Conservation (phyloP, 2,329 filamentous ascomycete species). For the Cordyceps sp. region DNA sequence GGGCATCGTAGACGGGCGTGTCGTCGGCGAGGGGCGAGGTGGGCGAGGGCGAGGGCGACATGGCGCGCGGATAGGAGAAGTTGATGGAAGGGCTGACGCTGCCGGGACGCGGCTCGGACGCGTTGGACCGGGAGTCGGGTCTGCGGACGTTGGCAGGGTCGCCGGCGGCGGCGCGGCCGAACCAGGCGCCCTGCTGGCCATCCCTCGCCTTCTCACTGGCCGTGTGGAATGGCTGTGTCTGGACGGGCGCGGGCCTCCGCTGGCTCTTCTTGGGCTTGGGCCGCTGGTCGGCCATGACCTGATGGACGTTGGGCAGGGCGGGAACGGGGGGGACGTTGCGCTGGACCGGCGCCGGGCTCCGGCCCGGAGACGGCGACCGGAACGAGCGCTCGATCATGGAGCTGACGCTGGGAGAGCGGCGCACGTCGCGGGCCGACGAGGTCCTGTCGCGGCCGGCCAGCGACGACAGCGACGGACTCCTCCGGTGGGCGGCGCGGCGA, state of each 20-base stretch:
- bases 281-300: constrained; percentile 19
- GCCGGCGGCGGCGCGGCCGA: constrained; percentile 25
- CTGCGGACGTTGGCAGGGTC: constrained; percentile 26
- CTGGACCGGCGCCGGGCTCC: constrained; percentile 21
- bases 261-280: constrained; percentile 9
- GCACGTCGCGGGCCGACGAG: constrained; percentile 27
- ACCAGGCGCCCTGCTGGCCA: constrained; percentile 28
- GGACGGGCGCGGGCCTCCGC: constrained; percentile 14
- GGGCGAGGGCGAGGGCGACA: too few species aligned
- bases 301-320: constrained; percentile 54
- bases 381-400: constrained; percentile 89
- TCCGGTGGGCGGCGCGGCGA: constrained; percentile 56
- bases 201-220: constrained; percentile 34
- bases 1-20: constrained; percentile 45
- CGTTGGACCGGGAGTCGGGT: too few species aligned
- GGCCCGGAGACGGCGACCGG: constrained; percentile 51
- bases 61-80: too few species aligned
- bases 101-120: too few species aligned
- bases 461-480: constrained; percentile 57
- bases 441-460: constrained; percentile 30
- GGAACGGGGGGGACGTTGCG: constrained; percentile 58
- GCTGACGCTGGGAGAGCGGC: constrained; percentile 50
- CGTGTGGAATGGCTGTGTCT: constrained; percentile 31
- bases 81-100: too few species aligned
- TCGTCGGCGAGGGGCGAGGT: constrained; percentile 16